These are phyloP conservation scores for Chrysosporium queenslandicum DNA, from an alignment of 2,329 filamentous ascomycete species.

Conservation along the genomic window DNA sequence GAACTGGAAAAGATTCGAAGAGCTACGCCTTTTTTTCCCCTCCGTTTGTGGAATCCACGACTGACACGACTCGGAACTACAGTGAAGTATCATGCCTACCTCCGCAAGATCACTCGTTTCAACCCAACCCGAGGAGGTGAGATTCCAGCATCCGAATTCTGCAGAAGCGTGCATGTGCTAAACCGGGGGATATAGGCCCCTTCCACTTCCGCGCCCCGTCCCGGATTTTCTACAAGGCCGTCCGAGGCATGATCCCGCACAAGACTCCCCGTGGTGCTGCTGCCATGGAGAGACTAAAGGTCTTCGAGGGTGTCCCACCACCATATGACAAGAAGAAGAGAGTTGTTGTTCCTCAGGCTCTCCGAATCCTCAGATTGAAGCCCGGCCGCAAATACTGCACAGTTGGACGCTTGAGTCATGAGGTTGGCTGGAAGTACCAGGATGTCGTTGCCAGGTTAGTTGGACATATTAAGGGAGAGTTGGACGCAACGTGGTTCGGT, in stretches of 20 bases:
- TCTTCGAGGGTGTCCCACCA: conserved; percentile 97
- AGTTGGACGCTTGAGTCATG: conserved; percentile 91
- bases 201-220: conserved; percentile 99
- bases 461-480: background rate
- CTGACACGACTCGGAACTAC: conserved; percentile 26
- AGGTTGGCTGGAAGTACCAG: conserved; percentile 99
- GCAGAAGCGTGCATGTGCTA: conserved; percentile 11
- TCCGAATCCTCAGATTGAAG: conserved; percentile 92
- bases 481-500: background rate
- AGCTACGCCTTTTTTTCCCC: background rate
- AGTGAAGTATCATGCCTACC: conserved; percentile 99
- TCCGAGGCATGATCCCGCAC: conserved; percentile 99
- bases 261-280: conserved; percentile 97
- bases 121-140: conserved; percentile 97
- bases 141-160: conserved; percentile 27
- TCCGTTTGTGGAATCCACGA: background rate
- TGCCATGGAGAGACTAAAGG: conserved; percentile 96
- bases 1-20: background rate
- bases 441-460: conserved; percentile 95
- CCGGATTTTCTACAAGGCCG: conserved; percentile 99
- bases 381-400: conserved; percentile 99
- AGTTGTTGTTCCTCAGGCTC: conserved; percentile 96
- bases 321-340: conserved; percentile 99
- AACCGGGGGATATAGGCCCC: conserved; percentile 53
- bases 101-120: conserved; percentile 99